A percentile compares a stretch with the other conserved stretches of the same genome.
Evolutionary conservation across 2,329 filamentous ascomycete genomes (phyloP).

Genomic region (Epichloe hybrida): DNA sequence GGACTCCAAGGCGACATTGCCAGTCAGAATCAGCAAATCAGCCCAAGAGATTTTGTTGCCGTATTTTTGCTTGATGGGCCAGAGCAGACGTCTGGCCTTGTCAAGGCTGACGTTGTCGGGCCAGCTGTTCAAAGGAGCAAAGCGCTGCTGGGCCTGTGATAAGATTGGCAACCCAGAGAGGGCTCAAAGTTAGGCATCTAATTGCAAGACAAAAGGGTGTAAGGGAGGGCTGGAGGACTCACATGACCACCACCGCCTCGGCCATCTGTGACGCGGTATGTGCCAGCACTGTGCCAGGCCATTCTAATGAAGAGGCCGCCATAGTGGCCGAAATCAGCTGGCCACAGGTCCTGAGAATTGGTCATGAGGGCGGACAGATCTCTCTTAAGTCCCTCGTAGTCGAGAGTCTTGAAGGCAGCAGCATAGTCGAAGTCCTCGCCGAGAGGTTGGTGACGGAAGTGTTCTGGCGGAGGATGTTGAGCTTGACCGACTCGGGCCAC

Average conservation of each 20-base stretch:
- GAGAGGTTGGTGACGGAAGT: conserved; percentile 46
- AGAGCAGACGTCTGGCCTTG: conserved; percentile 67
- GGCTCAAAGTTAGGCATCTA: not conserved
- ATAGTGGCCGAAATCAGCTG: conserved; percentile 70
- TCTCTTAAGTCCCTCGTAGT: conserved; percentile 52
- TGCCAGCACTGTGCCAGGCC: conserved; percentile 71
- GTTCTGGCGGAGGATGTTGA: conserved; percentile 64
- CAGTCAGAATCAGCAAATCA: conserved; percentile 56
- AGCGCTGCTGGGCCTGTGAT: conserved; percentile 54
- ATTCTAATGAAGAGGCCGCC: conserved; percentile 69
- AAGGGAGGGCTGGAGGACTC: conserved; percentile 1
- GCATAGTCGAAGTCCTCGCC: conserved; percentile 58
- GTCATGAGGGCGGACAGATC: conserved; percentile 61
- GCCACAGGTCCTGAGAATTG: conserved; percentile 70
- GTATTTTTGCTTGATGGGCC: conserved; percentile 78
- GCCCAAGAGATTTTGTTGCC: conserved; percentile 74
- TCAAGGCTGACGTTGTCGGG: conserved; percentile 67
- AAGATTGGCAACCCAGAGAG: not conserved
- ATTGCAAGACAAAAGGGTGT: too few species aligned
- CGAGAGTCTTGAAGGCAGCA: conserved; percentile 54
- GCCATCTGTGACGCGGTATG: conserved; percentile 62
- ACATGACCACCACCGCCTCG: conserved; percentile 57
- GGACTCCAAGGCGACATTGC: conserved; percentile 64
- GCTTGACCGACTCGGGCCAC: conserved; percentile 57
- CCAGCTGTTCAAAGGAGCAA: conserved; percentile 70